Evolutionary conservation across 2,329 filamentous ascomycete genomes (phyloP), one percentile per base, ranked within the genome.

Genomic region (Epichloe elymi): DNA sequence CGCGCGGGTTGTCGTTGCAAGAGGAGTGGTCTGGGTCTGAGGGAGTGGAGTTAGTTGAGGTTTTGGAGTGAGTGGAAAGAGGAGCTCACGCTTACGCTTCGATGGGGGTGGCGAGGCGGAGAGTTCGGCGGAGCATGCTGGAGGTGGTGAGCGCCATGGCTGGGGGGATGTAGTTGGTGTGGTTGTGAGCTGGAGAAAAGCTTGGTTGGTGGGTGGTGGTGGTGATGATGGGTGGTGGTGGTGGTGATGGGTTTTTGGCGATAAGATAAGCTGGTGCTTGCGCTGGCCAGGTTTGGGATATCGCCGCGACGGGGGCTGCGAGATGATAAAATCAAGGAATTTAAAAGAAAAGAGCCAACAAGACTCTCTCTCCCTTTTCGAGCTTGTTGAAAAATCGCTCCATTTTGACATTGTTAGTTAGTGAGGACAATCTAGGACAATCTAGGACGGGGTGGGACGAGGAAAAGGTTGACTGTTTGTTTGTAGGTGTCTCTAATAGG

Each of bases 11-110:
- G 43, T 26, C 44, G 46, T 42, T 23, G 43, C 17, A 17, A 23
- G 44, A 37, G 45, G 48, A n/a, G 17, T 40, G 35, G 26, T 35
- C n/a, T 38, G 50, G 35, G 26, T 35, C n/a, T 38, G 50, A 2
- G 19, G 36, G 19, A 26, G 23, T 7, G 2, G 23, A 26, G 23
- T 26, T 8, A 10, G 35, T 48, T 12, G 19, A 26, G 17, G 20
- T 6, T 11, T 19, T 35, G 12, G n/a, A 8, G 48, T 17, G 20
- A 8, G 26, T n/a, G 26, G 20, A 36, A 15, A 6, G 23, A 26
- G 50, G 45, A 26, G 26, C 12, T 26, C 26, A 17, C n/a, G 44
- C 50, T 23, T 58, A 63, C 62, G 53, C 48, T 56, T 64, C 58
- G 23, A 51, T 47, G 36, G 58, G n/a, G 35, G 26, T n/a, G 6